Percentiles rank a stretch among this genome's conserved stretches.
These are phyloP conservation scores for Poa pratensis DNA, from an alignment of 176 grass and related monocot species.

Conservation along the genomic window DNA sequence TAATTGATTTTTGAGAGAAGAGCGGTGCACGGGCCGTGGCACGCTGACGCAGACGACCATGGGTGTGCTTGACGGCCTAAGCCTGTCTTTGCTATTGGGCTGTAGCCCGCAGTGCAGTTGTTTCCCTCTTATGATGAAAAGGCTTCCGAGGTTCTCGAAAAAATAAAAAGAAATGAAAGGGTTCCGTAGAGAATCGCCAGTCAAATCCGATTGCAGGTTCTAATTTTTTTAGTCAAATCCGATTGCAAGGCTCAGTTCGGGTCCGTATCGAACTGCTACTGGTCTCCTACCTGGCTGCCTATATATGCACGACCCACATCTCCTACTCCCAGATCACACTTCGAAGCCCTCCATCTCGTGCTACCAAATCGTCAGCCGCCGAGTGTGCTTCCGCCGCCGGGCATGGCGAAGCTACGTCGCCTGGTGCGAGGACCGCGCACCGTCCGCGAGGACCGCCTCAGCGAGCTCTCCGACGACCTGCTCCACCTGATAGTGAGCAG, in stretches of 20 bases:
- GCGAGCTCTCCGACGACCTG: neutral
- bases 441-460: neutral
- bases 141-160: too few relatives aligned
- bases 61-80: neutral
- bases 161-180: too few relatives aligned
- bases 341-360: neutral
- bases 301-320: neutral
- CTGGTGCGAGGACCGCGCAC: neutral
- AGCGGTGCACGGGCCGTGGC: too few relatives aligned
- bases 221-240: neutral
- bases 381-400: neutral
- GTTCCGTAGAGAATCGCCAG: too few relatives aligned
- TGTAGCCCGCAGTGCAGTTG: neutral
- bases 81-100: neutral
- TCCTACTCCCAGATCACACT: neutral
- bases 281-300: neutral
- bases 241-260: neutral
- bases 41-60: neutral
- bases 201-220: neutral
- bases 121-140: too few relatives aligned
- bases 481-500: neutral
- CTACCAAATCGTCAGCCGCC: neutral
- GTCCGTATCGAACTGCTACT: neutral
- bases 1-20: too few relatives aligned
- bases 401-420: neutral